phyloP scores from a whole-genome alignment of 2,329 filamentous ascomycete species.

The Penicillium freii region DNA sequence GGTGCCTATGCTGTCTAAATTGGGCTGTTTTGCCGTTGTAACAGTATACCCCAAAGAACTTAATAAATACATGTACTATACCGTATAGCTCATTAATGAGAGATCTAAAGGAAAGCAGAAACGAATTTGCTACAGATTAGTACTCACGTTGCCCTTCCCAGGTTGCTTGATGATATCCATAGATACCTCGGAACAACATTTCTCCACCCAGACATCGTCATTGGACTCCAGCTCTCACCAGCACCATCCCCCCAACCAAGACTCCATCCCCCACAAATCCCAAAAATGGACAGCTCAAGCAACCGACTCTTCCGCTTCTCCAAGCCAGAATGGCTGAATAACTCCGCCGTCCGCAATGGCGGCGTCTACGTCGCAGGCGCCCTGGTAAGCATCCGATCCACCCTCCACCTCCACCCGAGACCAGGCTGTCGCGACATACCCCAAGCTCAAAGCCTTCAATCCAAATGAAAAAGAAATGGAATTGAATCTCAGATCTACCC shows the following conservation, averaged over 20 bases:
- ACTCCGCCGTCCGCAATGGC: slow-evolving; percentile 60
- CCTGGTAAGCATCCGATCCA: slow-evolving; percentile 50
- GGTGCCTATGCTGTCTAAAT: not conserved
- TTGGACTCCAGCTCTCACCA: slow-evolving; percentile 15
- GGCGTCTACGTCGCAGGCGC: slow-evolving; percentile 67
- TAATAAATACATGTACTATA: not conserved
- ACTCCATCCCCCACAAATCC: not conserved
- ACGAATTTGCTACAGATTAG: not conserved
- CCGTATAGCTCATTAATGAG: not conserved
- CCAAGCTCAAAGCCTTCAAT: not conserved
- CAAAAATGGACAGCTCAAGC: slow-evolving; percentile 45
- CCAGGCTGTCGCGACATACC: not conserved
- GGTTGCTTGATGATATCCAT: not conserved
- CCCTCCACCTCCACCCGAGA: not conserved
- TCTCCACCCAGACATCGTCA: slow-evolving; percentile 20
- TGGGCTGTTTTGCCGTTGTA: not conserved
- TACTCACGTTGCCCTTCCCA: not conserved
- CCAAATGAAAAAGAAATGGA: not conserved
- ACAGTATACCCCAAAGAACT: no score
- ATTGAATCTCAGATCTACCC: not conserved
- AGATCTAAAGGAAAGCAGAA: not conserved
- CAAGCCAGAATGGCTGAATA: slow-evolving; percentile 66
- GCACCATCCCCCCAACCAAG: not conserved
- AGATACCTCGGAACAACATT: slow-evolving; percentile 18
- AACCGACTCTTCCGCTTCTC: slow-evolving; percentile 65